A percentile compares a stretch with the other conserved stretches of the same genome.
Conservation (phyloP, 176 grass and related monocot genomes). For the Olyra latifolia region DNA sequence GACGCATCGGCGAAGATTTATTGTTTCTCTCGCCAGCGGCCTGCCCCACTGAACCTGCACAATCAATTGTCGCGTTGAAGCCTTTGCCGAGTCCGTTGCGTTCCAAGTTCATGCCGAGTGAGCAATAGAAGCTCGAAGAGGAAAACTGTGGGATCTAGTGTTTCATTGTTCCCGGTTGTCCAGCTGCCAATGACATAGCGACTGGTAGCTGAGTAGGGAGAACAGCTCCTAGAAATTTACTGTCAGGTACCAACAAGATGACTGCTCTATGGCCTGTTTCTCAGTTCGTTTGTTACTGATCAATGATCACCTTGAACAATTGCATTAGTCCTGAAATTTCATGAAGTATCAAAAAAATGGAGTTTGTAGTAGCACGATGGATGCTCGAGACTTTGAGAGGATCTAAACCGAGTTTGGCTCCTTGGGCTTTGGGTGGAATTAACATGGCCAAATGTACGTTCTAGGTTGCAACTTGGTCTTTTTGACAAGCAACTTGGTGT, state of each 20-base stretch:
- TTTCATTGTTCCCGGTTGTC: neutral
- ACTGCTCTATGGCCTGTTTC: neutral
- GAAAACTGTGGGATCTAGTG: constrained; percentile 23
- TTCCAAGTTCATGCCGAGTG: neutral
- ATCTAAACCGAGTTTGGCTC: neutral
- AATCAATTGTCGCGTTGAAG: neutral
- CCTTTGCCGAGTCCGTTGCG: constrained; percentile 9
- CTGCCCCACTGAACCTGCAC: neutral
- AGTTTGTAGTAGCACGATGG: neutral
- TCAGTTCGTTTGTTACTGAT: neutral
- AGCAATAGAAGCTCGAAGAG: neutral
- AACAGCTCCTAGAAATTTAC: neutral
- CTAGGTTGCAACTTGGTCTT: neutral
- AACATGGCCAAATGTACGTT: neutral
- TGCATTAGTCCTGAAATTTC: neutral
- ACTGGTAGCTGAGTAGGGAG: neutral
- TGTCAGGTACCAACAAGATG: neutral
- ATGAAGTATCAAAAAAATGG: too few relatives aligned
- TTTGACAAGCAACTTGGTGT: neutral
- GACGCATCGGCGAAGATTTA: constrained; percentile 10
- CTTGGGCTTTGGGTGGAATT: neutral
- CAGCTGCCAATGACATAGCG: neutral
- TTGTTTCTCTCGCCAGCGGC: neutral
- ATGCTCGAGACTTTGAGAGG: neutral
- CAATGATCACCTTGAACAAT: neutral